Base-by-base conservation (phyloP, 257 asterid genomes). In the Linaria vulgaris region DNA sequence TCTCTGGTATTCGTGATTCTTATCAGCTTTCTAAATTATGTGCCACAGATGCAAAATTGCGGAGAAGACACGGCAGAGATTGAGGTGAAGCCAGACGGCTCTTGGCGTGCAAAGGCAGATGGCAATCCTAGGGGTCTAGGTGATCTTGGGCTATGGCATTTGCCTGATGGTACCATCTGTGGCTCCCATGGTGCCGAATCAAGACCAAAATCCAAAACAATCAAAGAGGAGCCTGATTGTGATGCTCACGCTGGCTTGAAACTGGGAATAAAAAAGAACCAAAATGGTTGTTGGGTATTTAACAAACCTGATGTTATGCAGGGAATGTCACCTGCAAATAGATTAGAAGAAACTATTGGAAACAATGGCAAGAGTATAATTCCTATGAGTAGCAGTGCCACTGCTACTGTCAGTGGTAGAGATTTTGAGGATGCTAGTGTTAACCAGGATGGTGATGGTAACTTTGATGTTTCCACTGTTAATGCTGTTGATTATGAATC, bases 81-180 rank as follows among this genome's bases (percentile, higher is more conserved):
- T 63, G 99, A 94, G 85, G 95, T 94, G 78, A 94, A 94, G 76
- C 96, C 96, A 30, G 96, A 94, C 61, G 97, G 99, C 64, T 83
- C 96, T 59, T 94, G 99, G 99, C 99, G 96, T 51, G 96, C 89
- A 17, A 94, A 85, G 83, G 67, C 81, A 56, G 99, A 94, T 59
- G 82, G 87, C 64, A 95, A 87, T 56, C 83, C 81, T 41, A 80
- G 76, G 77, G 71, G 73, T 78, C 88, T 87, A 48, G 95, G 96
- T 66, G 95, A 87, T 73, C 87, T 86, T 73, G 91, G 86, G 58
- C 76, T 73, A 38, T 94, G 99, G 99, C 99, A 94, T 78, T 80
- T 74, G 19, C 99, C 99, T 47, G 88, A 87, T 67, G 96, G 97
- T 48, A 78, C 74, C 76, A 70, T 87, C 55, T 80, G 79, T 69